Evolutionary conservation across 164 flowering plant genomes (phyloP).

Genomic region (Vitis amurensis): DNA sequence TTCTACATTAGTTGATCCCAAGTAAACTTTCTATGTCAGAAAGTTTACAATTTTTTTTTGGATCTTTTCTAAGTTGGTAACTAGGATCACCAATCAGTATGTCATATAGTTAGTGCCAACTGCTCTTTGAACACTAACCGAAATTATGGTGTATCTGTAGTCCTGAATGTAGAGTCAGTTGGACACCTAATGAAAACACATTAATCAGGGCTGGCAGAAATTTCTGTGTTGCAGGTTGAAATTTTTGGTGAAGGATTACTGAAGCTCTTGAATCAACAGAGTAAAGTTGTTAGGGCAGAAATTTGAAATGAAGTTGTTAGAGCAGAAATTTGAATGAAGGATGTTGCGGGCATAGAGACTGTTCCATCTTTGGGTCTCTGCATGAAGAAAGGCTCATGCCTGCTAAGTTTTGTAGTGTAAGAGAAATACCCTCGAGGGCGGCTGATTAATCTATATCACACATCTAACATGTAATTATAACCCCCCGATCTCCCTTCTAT

Average conservation of each 20-base stretch:
- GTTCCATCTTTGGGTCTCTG: not conserved
- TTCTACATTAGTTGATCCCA: no score
- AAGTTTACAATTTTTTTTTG: not conserved
- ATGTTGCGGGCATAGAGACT: no score
- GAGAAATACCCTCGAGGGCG: slow-evolving; percentile 11
- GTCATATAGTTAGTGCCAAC: not conserved
- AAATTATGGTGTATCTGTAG: not conserved
- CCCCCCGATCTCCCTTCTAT: slow-evolving; percentile 5
- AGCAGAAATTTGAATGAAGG: no score
- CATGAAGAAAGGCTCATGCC: slow-evolving; percentile 24
- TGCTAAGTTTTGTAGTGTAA: slow-evolving; percentile 41
- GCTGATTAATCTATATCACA: slow-evolving; percentile 20
- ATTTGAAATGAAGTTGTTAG: no score
- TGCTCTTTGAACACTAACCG: not conserved
- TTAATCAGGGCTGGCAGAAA: not conserved
- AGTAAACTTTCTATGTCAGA: no score
- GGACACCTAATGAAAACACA: not conserved
- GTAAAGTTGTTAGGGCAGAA: no score
- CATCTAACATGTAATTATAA: slow-evolving; percentile 48
- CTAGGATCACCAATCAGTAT: no score
- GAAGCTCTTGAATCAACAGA: no score
- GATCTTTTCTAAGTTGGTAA: not conserved
- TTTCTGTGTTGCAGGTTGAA: slow-evolving; percentile 37
- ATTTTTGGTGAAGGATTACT: slow-evolving; percentile 9
- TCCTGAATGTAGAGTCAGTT: not conserved